Conservation (phyloP, 129 eudicot species). For the Flaveria ramosissima region DNA sequence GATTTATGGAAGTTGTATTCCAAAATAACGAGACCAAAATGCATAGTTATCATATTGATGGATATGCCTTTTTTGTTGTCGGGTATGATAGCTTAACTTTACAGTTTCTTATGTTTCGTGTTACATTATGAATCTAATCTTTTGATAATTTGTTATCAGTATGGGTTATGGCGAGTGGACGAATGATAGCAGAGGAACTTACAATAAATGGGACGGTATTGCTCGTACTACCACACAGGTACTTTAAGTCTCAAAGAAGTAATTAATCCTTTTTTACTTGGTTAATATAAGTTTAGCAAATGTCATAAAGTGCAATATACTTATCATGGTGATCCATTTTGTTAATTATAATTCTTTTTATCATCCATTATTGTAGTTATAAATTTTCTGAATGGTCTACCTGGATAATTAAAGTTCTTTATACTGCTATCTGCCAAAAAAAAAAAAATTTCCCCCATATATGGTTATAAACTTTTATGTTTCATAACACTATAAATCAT, state of each 20-base stretch:
- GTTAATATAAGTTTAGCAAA: background rate
- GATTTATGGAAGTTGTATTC: conserved; percentile 78
- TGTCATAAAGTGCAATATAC: background rate
- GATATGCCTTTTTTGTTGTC: conserved; percentile 87
- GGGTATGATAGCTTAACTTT: conserved; percentile 50
- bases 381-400: background rate
- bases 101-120: background rate
- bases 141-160: conserved; percentile 37
- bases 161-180: conserved; percentile 97
- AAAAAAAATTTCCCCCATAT: too few species aligned
- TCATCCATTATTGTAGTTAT: background rate
- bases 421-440: too few species aligned
- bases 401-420: too few species aligned
- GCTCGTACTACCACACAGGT: conserved; percentile 94
- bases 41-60: conserved; percentile 79
- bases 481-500: background rate
- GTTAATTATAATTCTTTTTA: background rate
- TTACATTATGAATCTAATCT: conserved; percentile 6
- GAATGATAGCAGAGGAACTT: conserved; percentile 83
- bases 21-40: conserved; percentile 89
- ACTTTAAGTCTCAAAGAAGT: background rate
- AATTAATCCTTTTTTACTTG: background rate
- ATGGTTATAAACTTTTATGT: too few species aligned
- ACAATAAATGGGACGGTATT: conserved; percentile 96
- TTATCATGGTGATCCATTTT: background rate